Evolutionary conservation across 768 basidiomycete species (phyloP), one percentile per base, ranked within the genome.

Genomic region (Mycena metata): DNA sequence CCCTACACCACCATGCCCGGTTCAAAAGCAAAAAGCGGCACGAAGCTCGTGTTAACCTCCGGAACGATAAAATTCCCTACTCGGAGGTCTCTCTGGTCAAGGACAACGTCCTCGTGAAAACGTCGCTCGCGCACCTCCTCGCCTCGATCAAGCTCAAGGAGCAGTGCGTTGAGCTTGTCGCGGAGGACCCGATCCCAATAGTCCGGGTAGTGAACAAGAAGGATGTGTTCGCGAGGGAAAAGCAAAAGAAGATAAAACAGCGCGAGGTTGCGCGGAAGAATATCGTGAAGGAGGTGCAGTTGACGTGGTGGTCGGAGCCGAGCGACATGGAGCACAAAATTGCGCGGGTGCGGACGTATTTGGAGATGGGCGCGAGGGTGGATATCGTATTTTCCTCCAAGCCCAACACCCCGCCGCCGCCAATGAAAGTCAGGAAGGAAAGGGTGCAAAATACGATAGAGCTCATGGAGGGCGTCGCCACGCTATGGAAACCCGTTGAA

Each of bases 311-410:
- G 3, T 85, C 89, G 15, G 87, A 80, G 9, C 69, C 76, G 35
- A 86, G 83, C 9, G 94, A 96, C 73, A 73, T 90, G 21, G 82
- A 81, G 42, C 90, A 91, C 77, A 95, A 93, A 76, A 66, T 95
- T 39, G 82, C 80, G 60, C 90, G 89, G 76, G 85, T 84, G 23
- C 77, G 81, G 57, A 80, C 84, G 58, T 86, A 90, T 43, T 78
- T 96, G 61, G 86, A 85, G 71, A 88, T 88, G 69, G 91, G 91
- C 0, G 77, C 81, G 36, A 80, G 85, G 11, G 86, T 94, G 64
- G 82, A 86, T 61, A 71, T 96, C 30, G 79, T 85, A 3, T 86
- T 91, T 71, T 77, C 81, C 24, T 79, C 82, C 43, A 94, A 89
- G 81, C 72, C 70, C 15, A 82, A 81, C 19, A 72, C 79, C 11